Conservation (phyloP, 345 rosid genomes). For the Arabis hirsuta region DNA sequence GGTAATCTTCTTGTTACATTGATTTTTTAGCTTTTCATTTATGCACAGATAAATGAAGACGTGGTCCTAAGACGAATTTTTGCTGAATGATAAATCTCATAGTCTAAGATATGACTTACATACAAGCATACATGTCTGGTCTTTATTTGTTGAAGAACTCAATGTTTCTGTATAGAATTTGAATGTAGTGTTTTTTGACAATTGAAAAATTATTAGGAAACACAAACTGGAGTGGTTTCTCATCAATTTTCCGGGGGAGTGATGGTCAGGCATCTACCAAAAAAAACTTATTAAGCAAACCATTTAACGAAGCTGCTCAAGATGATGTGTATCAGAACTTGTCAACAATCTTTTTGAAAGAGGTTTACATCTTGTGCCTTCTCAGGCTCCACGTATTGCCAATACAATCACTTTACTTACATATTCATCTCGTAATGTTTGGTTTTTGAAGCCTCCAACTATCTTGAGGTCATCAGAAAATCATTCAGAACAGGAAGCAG, state of each 20-base stretch:
- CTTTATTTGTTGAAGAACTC: slow-evolving; percentile 7
- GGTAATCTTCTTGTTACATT: slow-evolving; percentile 53
- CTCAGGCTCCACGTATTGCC: not conserved
- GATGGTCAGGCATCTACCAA: slow-evolving; percentile 61
- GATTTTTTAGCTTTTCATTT: not conserved
- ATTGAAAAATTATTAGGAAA: slow-evolving; percentile 45
- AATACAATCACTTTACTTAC: not conserved
- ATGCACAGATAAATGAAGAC: slow-evolving; percentile 1
- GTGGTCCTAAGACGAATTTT: not conserved
- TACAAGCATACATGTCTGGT: slow-evolving; percentile 14
- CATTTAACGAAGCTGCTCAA: slow-evolving; percentile 52
- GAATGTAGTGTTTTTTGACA: not conserved
- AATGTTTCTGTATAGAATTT: slow-evolving; percentile 5
- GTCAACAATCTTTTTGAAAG: slow-evolving; percentile 75
- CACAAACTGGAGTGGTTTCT: slow-evolving; percentile 76
- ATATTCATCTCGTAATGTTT: slow-evolving; percentile 9
- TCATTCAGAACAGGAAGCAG: slow-evolving; percentile 71
- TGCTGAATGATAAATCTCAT: slow-evolving; percentile 1
- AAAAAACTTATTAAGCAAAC: slow-evolving; percentile 54
- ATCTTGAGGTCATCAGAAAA: slow-evolving; percentile 73
- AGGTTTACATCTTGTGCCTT: slow-evolving; percentile 53
- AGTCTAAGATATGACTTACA: not conserved
- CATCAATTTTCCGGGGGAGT: slow-evolving; percentile 79
- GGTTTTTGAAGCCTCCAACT: slow-evolving; percentile 68
- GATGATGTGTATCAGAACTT: slow-evolving; percentile 53